These are phyloP conservation scores for Trichoderma erinaceum DNA, from an alignment of 495 filamentous ascomycete genomes.

Conservation along the genomic window DNA sequence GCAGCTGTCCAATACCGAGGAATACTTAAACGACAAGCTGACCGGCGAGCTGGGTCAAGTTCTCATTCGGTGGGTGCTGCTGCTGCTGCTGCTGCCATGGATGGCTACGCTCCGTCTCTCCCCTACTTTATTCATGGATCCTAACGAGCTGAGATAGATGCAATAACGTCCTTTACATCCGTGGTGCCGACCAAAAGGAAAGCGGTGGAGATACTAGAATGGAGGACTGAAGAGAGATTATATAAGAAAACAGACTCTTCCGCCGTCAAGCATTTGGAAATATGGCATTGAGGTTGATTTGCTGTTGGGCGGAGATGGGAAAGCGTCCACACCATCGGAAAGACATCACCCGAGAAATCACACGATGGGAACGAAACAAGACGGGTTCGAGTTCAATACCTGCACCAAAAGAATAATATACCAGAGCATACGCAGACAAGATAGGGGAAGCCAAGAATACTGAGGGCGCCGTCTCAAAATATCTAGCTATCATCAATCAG, in stretches of 20 bases:
- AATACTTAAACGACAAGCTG: slow-evolving; percentile 83
- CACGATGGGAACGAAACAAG: background rate
- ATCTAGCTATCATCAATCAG: slow-evolving; percentile 8
- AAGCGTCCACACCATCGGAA: background rate
- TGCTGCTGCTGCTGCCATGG: background rate
- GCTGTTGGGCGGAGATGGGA: background rate
- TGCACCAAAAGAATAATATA: background rate
- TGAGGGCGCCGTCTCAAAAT: background rate
- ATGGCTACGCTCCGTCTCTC: slow-evolving; percentile 11
- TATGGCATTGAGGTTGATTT: slow-evolving; percentile 2
- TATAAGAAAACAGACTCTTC: background rate
- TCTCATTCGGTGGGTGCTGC: slow-evolving; percentile 65
- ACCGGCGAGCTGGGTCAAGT: slow-evolving; percentile 82
- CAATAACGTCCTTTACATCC: slow-evolving; percentile 96
- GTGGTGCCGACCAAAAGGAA: slow-evolving; percentile 54
- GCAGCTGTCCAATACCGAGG: slow-evolving; percentile 80
- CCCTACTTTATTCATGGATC: slow-evolving; percentile 11
- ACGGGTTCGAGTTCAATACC: background rate
- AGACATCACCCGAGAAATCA: background rate
- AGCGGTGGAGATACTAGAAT: slow-evolving; percentile 50
- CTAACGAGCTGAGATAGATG: slow-evolving; percentile 45
- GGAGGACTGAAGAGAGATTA: slow-evolving; percentile 46
- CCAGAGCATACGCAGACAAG: background rate
- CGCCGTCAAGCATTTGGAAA: background rate
- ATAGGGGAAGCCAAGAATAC: background rate